A percentile compares a stretch with the other conserved stretches of the same genome.
Evolutionary conservation across 2,329 filamentous ascomycete species (phyloP).

Genomic region (Cryphonectria carpinicola): DNA sequence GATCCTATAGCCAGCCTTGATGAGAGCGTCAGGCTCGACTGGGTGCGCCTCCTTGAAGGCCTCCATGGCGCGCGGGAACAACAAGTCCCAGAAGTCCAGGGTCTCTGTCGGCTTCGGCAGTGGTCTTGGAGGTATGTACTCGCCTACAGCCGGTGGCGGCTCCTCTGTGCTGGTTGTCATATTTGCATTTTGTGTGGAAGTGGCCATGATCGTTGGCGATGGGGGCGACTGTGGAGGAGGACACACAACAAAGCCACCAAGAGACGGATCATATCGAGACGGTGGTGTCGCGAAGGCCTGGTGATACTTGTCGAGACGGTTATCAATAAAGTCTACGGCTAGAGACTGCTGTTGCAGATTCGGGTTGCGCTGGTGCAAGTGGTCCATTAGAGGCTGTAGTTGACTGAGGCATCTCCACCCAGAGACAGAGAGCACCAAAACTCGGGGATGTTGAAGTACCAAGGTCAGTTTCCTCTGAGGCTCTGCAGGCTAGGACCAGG

Average conservation of each 20-base stretch:
- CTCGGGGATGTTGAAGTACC: too few relatives aligned
- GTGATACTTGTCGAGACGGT: slow-evolving; percentile 8
- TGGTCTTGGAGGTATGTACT: neutral
- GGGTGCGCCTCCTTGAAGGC: neutral
- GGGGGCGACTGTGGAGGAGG: too few relatives aligned
- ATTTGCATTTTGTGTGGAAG: too few relatives aligned
- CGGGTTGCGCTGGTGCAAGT: neutral
- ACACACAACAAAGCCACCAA: neutral
- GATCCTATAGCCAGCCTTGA: neutral
- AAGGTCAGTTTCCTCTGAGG: too few relatives aligned
- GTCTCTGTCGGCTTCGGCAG: neutral
- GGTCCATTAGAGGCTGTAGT: neutral
- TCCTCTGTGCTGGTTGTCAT: too few relatives aligned
- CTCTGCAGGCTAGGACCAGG: too few relatives aligned
- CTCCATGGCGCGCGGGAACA: slow-evolving; percentile 3
- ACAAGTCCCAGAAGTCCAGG: slow-evolving; percentile 3
- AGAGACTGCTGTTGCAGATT: neutral
- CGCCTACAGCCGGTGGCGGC: too few relatives aligned
- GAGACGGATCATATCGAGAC: neutral
- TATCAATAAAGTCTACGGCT: slow-evolving; percentile 11
- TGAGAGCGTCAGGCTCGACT: neutral
- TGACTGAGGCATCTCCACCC: too few relatives aligned
- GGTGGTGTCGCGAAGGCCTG: slow-evolving; percentile 1
- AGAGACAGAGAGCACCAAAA: too few relatives aligned
- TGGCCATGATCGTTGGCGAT: too few relatives aligned